Percentiles rank a stretch among this genome's conserved stretches.
phyloP scores from a whole-genome alignment of 2,329 filamentous ascomycete species.

The Aspergillus floridensis region DNA sequence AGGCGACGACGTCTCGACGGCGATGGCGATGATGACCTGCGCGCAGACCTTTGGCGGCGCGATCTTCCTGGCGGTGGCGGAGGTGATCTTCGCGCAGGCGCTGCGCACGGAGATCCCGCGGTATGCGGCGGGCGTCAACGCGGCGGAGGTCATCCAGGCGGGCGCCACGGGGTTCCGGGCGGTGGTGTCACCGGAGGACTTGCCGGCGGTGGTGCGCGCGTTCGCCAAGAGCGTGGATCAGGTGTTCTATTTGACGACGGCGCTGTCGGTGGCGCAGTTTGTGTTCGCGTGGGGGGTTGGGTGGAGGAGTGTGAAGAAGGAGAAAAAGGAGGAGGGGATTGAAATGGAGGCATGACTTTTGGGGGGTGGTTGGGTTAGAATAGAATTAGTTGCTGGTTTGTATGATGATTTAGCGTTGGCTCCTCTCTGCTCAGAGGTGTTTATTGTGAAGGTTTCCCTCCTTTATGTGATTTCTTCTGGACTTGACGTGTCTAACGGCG shows the following conservation, averaged over 20 bases:
- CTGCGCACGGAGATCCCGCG: constrained; percentile 33
- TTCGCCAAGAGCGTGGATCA: constrained; percentile 29
- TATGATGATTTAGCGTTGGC: too few relatives aligned
- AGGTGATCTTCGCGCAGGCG: constrained; percentile 49
- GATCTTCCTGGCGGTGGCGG: constrained; percentile 52
- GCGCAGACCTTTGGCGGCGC: constrained; percentile 43
- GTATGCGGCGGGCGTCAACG: constrained; percentile 36
- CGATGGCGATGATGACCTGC: constrained; percentile 43
- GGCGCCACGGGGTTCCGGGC: constrained; percentile 46
- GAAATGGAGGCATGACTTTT: too few relatives aligned
- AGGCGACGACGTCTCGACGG: constrained; percentile 38
- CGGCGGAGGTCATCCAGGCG: constrained; percentile 37
- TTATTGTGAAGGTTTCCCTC: too few relatives aligned
- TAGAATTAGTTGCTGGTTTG: too few relatives aligned
- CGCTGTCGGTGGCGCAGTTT: constrained; percentile 15
- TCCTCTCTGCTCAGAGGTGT: too few relatives aligned
- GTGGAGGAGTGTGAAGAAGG: constrained; percentile 26
- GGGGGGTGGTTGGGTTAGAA: too few relatives aligned
- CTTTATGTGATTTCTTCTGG: too few relatives aligned
- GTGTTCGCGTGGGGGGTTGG: constrained; percentile 25
- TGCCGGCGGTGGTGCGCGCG: constrained; percentile 32
- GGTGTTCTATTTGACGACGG: constrained; percentile 27
- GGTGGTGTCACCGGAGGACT: constrained; percentile 28
- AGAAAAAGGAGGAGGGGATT: constrained; percentile 8
- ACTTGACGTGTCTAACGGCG: too few relatives aligned